Evolutionary conservation across 805 yeast species (phyloP).

Genomic region (Lachancea cidri): DNA sequence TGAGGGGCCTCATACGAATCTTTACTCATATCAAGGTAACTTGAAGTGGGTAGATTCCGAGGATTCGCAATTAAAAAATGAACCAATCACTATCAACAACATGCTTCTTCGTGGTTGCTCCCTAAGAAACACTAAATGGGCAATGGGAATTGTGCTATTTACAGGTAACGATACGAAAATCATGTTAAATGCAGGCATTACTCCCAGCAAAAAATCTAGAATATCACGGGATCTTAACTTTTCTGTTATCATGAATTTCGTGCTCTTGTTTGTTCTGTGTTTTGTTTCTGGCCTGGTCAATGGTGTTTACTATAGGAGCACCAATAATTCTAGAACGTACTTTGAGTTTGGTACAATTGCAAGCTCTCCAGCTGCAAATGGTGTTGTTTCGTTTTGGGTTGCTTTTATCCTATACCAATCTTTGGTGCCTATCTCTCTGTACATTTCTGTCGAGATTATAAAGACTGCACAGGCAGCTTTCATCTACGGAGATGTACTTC

Average conservation of each 20-base stretch:
- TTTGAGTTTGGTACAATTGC: slow-evolving; percentile 71
- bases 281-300: slow-evolving; percentile 65
- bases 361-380: slow-evolving; percentile 59
- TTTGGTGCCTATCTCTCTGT: slow-evolving; percentile 76
- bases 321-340: slow-evolving; percentile 48
- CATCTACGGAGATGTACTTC: slow-evolving; percentile 66
- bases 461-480: slow-evolving; percentile 79
- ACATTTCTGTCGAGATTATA: slow-evolving; percentile 76
- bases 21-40: slow-evolving; percentile 74
- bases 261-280: slow-evolving; percentile 59
- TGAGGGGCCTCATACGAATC: slow-evolving; percentile 79
- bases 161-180: slow-evolving; percentile 79
- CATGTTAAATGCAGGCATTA: slow-evolving; percentile 73
- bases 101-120: slow-evolving; percentile 68
- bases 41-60: slow-evolving; percentile 43
- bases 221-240: slow-evolving; percentile 68
- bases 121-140: slow-evolving; percentile 82
- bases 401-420: slow-evolving; percentile 73
- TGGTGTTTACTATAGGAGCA: slow-evolving; percentile 54
- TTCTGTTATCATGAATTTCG: slow-evolving; percentile 63
- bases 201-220: slow-evolving; percentile 73
- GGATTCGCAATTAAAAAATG: slow-evolving; percentile 37
- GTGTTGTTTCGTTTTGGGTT: slow-evolving; percentile 68
- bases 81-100: slow-evolving; percentile 65
- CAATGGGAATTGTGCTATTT: slow-evolving; percentile 66